Evolutionary conservation across 768 basidiomycete species (phyloP), one percentile per base, ranked within the genome.

Genomic region (Pleurotus tuber-regium): DNA sequence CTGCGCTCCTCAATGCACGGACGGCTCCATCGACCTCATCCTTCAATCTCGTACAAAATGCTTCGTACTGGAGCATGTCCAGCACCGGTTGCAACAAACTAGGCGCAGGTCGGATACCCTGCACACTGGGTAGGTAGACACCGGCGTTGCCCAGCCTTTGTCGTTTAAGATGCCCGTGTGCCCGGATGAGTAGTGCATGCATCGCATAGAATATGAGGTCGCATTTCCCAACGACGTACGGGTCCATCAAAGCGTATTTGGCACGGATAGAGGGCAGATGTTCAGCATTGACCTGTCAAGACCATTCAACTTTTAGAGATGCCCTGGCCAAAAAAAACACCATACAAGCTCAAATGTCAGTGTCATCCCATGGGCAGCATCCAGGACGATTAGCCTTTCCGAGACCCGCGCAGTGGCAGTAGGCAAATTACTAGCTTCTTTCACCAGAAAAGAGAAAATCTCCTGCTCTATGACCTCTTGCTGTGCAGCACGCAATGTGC

Each of bases 381-480:
- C 87, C 47, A 93, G 79, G 28, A 80, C 78, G 24, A 93, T 84
- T 33, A 87, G 70, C 29, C 87, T 78, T 61, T 93, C 91, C 2
- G 89, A 86, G 4, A 92, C 89, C 21, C 82, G 78, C 9, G 87
- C 87, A 26, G 86, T 83, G 3, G 86, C 86, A 1, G 86, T 88
- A 11, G 89, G 86, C 8, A 92, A 71, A 53, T 64, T 79, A 50
- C 85, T 83, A n/a, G 89, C 87, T 66, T 92, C 91, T 60, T 72
- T 77, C 33, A 91, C 86, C 18, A 93, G 71, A 18, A 82, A 61
- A 2, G 83, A 71, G 56, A 91, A 93, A 31, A 92, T 84, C 60
- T 93, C 91, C 61, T 87, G 84, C 51, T 93, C 88, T 4, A 91
- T 76, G 11, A 84, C 72, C 63, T 92, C 91, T 47, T 73, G 74